A percentile compares a stretch with the other conserved stretches of the same genome.
These are phyloP conservation scores for Cyclotella cryptica DNA, from an alignment of 108 stramenopile species.

Conservation along the genomic window DNA sequence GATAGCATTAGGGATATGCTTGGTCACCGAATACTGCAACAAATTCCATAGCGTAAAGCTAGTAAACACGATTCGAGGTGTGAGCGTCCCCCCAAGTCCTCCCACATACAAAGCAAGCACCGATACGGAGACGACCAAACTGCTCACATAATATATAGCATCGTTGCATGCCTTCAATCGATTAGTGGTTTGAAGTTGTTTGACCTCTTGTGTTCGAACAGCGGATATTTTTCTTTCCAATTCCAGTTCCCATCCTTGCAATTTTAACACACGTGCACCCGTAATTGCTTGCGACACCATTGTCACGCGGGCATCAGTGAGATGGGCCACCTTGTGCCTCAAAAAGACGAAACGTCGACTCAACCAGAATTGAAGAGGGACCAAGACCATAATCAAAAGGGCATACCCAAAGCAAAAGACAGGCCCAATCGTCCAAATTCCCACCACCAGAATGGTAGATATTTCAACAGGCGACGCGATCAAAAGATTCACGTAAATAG, in stretches of 20 bases:
- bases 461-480: conserved; percentile 85
- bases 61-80: conserved; percentile 60
- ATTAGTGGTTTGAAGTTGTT: conserved; percentile 70
- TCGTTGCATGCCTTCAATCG: conserved; percentile 79
- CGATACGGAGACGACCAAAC: conserved; percentile 52
- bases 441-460: conserved; percentile 75
- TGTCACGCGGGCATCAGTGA: conserved; percentile 88
- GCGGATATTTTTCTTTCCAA: conserved; percentile 71
- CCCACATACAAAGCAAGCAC: conserved; percentile 54
- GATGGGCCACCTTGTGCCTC: conserved; percentile 72
- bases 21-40: conserved; percentile 10
- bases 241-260: conserved; percentile 78
- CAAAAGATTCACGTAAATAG: conserved; percentile 72
- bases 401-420: conserved; percentile 86
- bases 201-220: conserved; percentile 66
- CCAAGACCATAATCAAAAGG: conserved; percentile 72
- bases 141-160: conserved; percentile 68
- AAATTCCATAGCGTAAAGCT: conserved; percentile 64
- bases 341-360: conserved; percentile 69
- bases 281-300: conserved; percentile 89
- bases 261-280: conserved; percentile 87
- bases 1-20: conserved; percentile 14
- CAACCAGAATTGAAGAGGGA: conserved; percentile 84
- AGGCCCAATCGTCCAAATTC: conserved; percentile 68
- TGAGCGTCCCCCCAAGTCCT: conserved; percentile 50